A percentile compares a stretch with the other conserved stretches of the same genome.
phyloP scores from a whole-genome alignment of 148 eudicot genomes.

The Nyssa sinensis region DNA sequence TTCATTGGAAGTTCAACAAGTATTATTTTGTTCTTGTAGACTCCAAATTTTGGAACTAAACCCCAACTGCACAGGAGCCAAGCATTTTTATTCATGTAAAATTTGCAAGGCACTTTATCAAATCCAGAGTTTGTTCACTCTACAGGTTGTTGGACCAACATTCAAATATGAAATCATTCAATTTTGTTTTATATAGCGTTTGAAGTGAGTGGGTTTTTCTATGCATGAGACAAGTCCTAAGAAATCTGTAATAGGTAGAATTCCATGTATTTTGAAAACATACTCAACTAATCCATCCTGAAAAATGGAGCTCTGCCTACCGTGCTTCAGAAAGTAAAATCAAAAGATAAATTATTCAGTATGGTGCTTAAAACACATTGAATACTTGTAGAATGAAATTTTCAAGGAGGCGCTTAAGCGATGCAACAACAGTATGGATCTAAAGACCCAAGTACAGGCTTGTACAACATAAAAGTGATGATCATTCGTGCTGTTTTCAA shows the following conservation, averaged over 20 bases:
- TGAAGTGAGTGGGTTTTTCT: neutral
- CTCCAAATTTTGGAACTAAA: too few relatives aligned
- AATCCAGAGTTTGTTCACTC: neutral
- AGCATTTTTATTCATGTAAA: neutral
- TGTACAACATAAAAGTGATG: neutral
- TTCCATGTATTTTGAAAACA: neutral
- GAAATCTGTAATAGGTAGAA: neutral
- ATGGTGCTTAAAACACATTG: neutral
- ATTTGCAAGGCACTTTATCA: neutral
- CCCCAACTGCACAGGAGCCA: too few relatives aligned
- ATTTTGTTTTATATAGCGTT: neutral
- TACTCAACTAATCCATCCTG: neutral
- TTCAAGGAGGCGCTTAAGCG: neutral
- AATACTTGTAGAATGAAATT: neutral
- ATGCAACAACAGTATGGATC: neutral
- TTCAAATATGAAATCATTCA: neutral
- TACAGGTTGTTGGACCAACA: neutral
- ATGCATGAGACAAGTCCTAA: neutral
- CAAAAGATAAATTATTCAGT: neutral
- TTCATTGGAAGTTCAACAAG: too few relatives aligned
- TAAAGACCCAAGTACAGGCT: conserved; percentile 3
- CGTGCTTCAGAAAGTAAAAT: neutral
- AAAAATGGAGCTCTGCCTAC: conserved; percentile 1
- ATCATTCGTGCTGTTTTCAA: neutral
- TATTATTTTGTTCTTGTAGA: too few relatives aligned